Conservation (phyloP, 108 stramenopile genomes). For the Skeletonema menzelii region DNA sequence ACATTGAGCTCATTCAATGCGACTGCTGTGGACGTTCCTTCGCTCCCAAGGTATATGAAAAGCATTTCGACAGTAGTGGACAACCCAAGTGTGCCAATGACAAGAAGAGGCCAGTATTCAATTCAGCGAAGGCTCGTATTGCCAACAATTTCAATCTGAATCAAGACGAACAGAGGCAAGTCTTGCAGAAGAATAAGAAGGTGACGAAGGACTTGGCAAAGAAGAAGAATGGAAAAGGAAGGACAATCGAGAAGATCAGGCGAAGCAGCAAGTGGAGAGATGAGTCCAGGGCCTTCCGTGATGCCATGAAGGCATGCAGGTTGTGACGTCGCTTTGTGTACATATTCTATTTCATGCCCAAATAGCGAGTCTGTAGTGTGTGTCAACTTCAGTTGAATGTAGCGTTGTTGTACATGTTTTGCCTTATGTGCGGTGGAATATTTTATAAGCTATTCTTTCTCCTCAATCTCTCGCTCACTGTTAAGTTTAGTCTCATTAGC, state of each 20-base stretch:
- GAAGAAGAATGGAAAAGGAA: conserved; percentile 15
- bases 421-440: too few species aligned
- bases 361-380: too few species aligned
- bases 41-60: conserved; percentile 43
- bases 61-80: conserved; percentile 41
- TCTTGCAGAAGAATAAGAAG: conserved; percentile 19
- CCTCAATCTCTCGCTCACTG: too few species aligned
- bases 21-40: conserved; percentile 38
- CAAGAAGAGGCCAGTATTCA: conserved; percentile 40
- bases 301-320: conserved; percentile 42
- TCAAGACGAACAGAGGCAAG: conserved; percentile 39
- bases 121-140: conserved; percentile 41
- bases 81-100: conserved; percentile 37
- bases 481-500: neutral
- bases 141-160: conserved; percentile 37
- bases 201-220: conserved; percentile 25
- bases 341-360: too few species aligned
- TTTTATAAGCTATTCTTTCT: too few species aligned
- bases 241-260: conserved; percentile 12
- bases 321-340: neutral
- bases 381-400: too few species aligned
- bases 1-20: conserved; percentile 33
- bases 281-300: conserved; percentile 24
- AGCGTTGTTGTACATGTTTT: too few species aligned
- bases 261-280: conserved; percentile 38